Evolutionary conservation across 805 yeast species (phyloP).

Genomic region (Lachancea waltii): DNA sequence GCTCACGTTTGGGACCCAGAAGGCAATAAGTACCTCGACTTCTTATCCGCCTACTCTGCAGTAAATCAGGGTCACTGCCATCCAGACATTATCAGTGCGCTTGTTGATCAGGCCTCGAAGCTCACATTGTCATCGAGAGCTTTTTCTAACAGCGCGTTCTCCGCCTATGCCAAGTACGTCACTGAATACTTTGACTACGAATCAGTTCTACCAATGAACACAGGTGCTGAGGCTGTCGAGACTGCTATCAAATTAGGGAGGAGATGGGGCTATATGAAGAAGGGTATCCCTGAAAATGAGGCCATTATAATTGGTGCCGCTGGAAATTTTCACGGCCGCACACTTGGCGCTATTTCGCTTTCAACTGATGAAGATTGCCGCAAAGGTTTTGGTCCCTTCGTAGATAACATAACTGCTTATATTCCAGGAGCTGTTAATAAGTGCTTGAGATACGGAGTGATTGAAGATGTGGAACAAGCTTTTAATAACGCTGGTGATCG

Average conservation of each 20-base stretch:
- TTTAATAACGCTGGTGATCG: conserved; percentile 77
- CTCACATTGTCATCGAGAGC: conserved; percentile 92
- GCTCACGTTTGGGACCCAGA: conserved; percentile 98
- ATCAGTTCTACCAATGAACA: conserved; percentile 93
- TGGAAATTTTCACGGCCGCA: conserved; percentile 94
- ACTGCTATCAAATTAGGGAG: conserved; percentile 90
- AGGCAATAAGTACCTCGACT: conserved; percentile 88
- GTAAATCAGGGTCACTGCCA: conserved; percentile 98
- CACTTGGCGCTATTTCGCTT: conserved; percentile 91
- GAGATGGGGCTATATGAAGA: conserved; percentile 91
- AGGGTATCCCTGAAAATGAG: conserved; percentile 74
- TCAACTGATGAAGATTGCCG: conserved; percentile 91
- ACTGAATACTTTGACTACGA: conserved; percentile 89
- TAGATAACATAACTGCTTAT: conserved; percentile 74
- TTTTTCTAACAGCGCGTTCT: conserved; percentile 82
- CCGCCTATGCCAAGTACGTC: conserved; percentile 76
- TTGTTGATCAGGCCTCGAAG: conserved; percentile 76
- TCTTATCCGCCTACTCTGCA: conserved; percentile 91
- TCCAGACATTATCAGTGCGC: conserved; percentile 80
- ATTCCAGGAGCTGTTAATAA: conserved; percentile 63
- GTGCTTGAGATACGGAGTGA: conserved; percentile 67
- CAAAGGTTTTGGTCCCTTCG: conserved; percentile 82
- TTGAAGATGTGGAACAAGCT: conserved; percentile 81
- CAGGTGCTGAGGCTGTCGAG: conserved; percentile 98
- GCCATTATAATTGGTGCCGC: conserved; percentile 84